Percentiles rank a stretch among this genome's conserved stretches.
Evolutionary conservation across 2,329 filamentous ascomycete genomes (phyloP).

Genomic region (Diaporthe capsici): DNA sequence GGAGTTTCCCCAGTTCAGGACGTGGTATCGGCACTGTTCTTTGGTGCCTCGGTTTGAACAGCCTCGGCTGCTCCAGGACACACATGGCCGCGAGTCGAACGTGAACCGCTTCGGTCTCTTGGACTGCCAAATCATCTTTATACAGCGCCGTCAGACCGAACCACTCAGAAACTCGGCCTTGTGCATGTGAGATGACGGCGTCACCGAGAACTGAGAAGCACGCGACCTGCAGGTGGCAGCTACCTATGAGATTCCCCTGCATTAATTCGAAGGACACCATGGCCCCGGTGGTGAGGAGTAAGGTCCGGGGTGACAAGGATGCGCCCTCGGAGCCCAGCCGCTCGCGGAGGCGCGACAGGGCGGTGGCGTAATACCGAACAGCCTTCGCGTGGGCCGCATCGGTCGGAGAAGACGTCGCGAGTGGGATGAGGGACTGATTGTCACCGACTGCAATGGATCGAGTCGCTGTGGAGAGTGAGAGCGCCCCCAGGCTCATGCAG

Average conservation of each 20-base stretch:
- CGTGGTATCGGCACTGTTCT: not conserved
- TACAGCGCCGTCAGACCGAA: not conserved
- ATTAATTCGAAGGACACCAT: slow-evolving; percentile 15
- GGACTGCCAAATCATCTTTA: not conserved
- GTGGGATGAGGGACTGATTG: not conserved
- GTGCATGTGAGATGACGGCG: not conserved
- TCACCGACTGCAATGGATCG: not conserved
- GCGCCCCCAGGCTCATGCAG: slow-evolving; percentile 12
- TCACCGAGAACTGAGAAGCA: slow-evolving; percentile 7
- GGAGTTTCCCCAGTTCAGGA: not conserved
- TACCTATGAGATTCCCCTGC: not conserved
- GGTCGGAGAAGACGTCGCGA: not conserved
- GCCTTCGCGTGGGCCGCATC: slow-evolving; percentile 11
- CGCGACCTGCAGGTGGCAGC: not conserved
- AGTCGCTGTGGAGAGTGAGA: slow-evolving; percentile 2
- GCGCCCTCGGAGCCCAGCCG: not conserved
- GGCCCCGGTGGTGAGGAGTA: not conserved
- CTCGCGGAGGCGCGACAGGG: not conserved
- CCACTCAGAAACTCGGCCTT: not conserved
- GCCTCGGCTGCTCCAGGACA: not conserved
- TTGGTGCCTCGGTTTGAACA: not conserved
- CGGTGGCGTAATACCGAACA: not conserved
- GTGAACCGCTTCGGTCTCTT: slow-evolving; percentile 9
- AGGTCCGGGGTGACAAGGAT: not conserved
- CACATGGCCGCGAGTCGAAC: slow-evolving; percentile 10